phyloP scores from a whole-genome alignment of 2,329 filamentous ascomycete species.

The Fusarium transvaalense region DNA sequence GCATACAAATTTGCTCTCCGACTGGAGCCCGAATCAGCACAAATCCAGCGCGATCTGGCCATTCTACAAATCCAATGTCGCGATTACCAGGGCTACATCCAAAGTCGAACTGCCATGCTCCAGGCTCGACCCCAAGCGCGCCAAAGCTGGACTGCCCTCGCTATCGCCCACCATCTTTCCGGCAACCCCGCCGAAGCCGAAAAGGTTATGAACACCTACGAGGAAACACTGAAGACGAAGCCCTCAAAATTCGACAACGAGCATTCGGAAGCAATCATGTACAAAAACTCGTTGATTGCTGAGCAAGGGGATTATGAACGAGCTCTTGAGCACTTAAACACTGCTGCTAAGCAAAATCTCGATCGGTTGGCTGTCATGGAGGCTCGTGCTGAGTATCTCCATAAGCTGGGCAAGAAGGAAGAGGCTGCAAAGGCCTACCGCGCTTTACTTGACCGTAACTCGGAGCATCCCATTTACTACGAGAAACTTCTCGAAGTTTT shows the following conservation, averaged over 20 bases:
- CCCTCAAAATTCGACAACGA: constrained; percentile 86
- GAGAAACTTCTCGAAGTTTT: constrained; percentile 78
- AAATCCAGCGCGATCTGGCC: constrained; percentile 94
- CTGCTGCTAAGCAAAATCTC: constrained; percentile 79
- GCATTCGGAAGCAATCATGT: constrained; percentile 92
- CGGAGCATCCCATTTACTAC: constrained; percentile 90
- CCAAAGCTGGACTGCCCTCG: constrained; percentile 98
- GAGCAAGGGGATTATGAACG: constrained; percentile 86
- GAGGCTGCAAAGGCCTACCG: constrained; percentile 88
- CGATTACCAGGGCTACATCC: constrained; percentile 92
- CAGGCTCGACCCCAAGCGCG: constrained; percentile 83
- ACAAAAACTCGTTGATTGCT: constrained; percentile 95
- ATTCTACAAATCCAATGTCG: constrained; percentile 96
- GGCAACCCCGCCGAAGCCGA: constrained; percentile 89
- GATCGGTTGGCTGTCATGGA: constrained; percentile 91
- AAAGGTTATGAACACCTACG: constrained; percentile 89
- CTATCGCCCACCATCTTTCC: constrained; percentile 91
- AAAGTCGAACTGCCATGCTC: constrained; percentile 89
- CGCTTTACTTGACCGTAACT: constrained; percentile 84
- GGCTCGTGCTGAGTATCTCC: constrained; percentile 84
- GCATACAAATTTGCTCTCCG: constrained; percentile 96
- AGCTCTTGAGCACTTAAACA: constrained; percentile 87
- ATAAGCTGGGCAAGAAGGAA: constrained; percentile 79
- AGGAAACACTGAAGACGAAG: constrained; percentile 88
- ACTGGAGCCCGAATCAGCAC: constrained; percentile 92